phyloP scores from a whole-genome alignment of 108 stramenopile genomes.

The Skeletonema marinoi region DNA sequence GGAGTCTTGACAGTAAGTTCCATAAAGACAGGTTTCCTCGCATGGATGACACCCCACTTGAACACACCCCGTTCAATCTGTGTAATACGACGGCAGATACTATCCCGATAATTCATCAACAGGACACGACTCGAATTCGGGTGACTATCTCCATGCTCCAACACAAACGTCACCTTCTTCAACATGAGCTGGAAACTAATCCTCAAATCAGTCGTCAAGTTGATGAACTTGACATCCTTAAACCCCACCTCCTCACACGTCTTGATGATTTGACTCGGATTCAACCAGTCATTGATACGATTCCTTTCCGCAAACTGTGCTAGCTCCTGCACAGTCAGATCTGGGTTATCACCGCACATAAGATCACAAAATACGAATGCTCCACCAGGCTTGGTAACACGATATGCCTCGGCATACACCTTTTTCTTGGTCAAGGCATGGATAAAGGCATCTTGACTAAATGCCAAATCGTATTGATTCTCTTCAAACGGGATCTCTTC shows the following conservation, averaged over 20 bases:
- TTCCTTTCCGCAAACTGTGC: slow-evolving; percentile 48
- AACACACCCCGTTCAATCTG: slow-evolving; percentile 65
- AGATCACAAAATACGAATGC: slow-evolving; percentile 64
- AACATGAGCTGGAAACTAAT: slow-evolving; percentile 56
- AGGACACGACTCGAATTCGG: slow-evolving; percentile 30
- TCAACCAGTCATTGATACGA: slow-evolving; percentile 60
- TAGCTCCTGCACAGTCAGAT: slow-evolving; percentile 49
- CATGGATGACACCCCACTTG: slow-evolving; percentile 64
- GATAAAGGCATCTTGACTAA: slow-evolving; percentile 69
- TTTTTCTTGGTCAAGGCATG: slow-evolving; percentile 50
- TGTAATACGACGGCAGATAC: slow-evolving; percentile 48
- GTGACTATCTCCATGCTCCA: slow-evolving; percentile 33
- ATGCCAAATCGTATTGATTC: slow-evolving; percentile 53
- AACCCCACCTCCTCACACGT: slow-evolving; percentile 45
- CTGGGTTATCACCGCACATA: slow-evolving; percentile 54
- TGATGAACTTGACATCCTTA: slow-evolving; percentile 55
- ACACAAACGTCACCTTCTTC: slow-evolving; percentile 53
- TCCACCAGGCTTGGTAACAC: slow-evolving; percentile 60
- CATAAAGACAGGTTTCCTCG: slow-evolving; percentile 53
- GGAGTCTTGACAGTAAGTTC: slow-evolving; percentile 46
- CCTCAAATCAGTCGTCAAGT: slow-evolving; percentile 54
- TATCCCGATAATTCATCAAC: slow-evolving; percentile 47
- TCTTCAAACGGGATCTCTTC: slow-evolving; percentile 33
- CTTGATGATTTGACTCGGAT: slow-evolving; percentile 47
- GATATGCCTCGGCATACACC: slow-evolving; percentile 57